These are phyloP conservation scores for Sphagnum magellanicum DNA, from an alignment of 228 moss, liverwort and hornwort species.

Conservation along the genomic window DNA sequence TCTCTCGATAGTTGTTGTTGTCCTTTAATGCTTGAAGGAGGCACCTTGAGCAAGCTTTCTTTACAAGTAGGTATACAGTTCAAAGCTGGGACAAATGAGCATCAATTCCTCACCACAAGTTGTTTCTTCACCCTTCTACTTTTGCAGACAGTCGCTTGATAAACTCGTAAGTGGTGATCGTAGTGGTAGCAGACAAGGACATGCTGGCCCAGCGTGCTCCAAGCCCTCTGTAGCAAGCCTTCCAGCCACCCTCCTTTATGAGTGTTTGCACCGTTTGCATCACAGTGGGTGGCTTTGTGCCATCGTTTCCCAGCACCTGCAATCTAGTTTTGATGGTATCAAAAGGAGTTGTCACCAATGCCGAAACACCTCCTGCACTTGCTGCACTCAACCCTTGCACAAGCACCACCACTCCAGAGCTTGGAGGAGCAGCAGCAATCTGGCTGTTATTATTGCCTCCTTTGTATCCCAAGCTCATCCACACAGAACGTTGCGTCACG, in stretches of 20 bases:
- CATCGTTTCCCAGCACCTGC: conserved; percentile 41
- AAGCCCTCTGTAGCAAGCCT: conserved; percentile 42
- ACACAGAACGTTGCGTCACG: conserved; percentile 43
- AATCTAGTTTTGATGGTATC: conserved; percentile 52
- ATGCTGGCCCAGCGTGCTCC: conserved; percentile 59
- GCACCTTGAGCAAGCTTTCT: too few species aligned
- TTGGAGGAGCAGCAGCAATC: conserved; percentile 23
- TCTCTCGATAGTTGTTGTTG: too few species aligned
- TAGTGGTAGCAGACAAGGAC: conserved; percentile 60
- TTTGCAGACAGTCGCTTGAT: conserved; percentile 57
- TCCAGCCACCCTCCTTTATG: conserved; percentile 46
- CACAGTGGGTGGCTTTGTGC: conserved; percentile 20
- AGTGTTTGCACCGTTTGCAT: conserved; percentile 30
- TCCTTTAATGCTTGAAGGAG: too few species aligned
- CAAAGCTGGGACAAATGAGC: too few species aligned
- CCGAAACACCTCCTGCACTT: conserved; percentile 51
- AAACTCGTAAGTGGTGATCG: conserved; percentile 53
- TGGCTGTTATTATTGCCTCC: conserved; percentile 1
- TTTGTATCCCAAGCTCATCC: conserved; percentile 32
- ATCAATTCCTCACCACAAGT: background rate
- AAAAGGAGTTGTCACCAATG: conserved; percentile 45
- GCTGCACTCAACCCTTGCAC: conserved; percentile 54
- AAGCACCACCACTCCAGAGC: conserved; percentile 35
- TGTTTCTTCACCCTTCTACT: conserved; percentile 15
- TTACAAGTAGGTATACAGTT: too few species aligned